Evolutionary conservation across 768 basidiomycete species (phyloP), one percentile per base, ranked within the genome.

Genomic region (Rhizopogon vulgaris): DNA sequence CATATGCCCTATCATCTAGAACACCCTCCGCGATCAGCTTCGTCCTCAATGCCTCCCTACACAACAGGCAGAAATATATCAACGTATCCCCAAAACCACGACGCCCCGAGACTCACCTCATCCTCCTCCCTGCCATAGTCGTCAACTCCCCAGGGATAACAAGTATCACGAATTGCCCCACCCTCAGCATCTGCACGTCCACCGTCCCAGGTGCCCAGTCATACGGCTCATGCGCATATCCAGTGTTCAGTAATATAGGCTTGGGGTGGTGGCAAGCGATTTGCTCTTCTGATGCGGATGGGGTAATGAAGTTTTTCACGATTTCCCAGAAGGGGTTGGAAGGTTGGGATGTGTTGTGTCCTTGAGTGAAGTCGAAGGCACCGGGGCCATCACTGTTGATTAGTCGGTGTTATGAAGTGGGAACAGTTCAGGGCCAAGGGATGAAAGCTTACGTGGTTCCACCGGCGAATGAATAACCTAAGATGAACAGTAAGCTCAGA

Each of bases 311-410:
- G 62, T 78, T 80, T 70, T 89, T 91, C 47, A 90, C 85, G 28
- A 88, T 60, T 56, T 90, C 77, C 87, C 88, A 90, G 63, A 90
- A 87, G 4, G 85, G 84, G 63, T 90, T 89, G 79, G 79, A 82
- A 7, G 78, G 66, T 14, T 63, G 62, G 3, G 83, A 79, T 18
- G 78, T 75, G 62, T 89, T 87, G 57, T 78, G 73, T 4, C 88
- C 87, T 70, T 90, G 88, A 30, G 82, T 68, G 57, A 90, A 91
- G 65, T 89, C 85, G 55, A 90, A 82, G 1, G 80, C 79, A 17
- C 89, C 89, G 3, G 89, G 87, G 0, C 89, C 87, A 66, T 90
- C 88, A n/a, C 83, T 84, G 56, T 34, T 42, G 22, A n/a, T 17
- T 39, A 22, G 3, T 22, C 22, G 22, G 38, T 17, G 41, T 52